A percentile compares a stretch with the other conserved stretches of the same genome.
These are phyloP conservation scores for Zygosaccharomyces rouxii DNA, from an alignment of 805 yeast species.

Conservation along the genomic window DNA sequence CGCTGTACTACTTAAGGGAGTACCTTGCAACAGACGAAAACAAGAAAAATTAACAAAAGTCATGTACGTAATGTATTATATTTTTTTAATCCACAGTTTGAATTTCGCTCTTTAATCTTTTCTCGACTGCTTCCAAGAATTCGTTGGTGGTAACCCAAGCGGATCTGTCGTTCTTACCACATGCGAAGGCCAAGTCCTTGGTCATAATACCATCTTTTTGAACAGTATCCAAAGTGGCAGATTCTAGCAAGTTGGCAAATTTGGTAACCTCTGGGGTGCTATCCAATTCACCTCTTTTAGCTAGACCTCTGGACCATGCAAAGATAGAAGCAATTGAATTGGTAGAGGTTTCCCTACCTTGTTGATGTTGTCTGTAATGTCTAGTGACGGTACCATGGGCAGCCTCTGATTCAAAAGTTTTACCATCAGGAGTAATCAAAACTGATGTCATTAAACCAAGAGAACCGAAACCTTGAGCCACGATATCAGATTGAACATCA, in stretches of 20 bases:
- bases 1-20: conserved; percentile 44
- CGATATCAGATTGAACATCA: conserved; percentile 80
- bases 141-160: conserved; percentile 70
- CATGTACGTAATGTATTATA: background rate
- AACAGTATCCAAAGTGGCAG: conserved; percentile 67
- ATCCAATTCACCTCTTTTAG: conserved; percentile 77
- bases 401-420: conserved; percentile 80
- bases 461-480: conserved; percentile 84
- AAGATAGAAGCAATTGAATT: conserved; percentile 82
- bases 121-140: conserved; percentile 72
- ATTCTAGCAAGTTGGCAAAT: conserved; percentile 62
- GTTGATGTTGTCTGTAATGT: conserved; percentile 77
- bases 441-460: conserved; percentile 82
- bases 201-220: conserved; percentile 75
- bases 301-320: conserved; percentile 83
- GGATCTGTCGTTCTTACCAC: conserved; percentile 56
- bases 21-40: conserved; percentile 34
- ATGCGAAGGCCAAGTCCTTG: conserved; percentile 72
- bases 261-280: conserved; percentile 63
- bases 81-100: conserved; percentile 25
- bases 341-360: conserved; percentile 78
- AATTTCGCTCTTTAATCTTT: conserved; percentile 41
- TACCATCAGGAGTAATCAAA: conserved; percentile 78
- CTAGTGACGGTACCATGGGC: conserved; percentile 88
- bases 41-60: conserved; percentile 1